Evolutionary conservation across 1,139 yeast species (phyloP).

Genomic region (Lodderomyces parapsilosis): DNA sequence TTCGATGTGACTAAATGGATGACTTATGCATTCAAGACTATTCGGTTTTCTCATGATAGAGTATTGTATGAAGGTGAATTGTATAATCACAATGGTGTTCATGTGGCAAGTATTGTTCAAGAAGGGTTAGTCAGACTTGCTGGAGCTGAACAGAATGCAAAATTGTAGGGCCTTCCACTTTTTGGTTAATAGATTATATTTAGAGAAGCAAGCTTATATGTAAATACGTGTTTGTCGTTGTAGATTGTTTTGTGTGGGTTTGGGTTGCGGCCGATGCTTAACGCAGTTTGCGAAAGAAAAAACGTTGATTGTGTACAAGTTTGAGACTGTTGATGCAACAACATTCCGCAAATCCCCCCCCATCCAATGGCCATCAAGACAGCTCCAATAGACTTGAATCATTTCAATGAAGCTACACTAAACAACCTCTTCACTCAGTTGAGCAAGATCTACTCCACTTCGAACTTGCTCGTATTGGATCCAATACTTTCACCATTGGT

Average conservation of each 20-base stretch:
- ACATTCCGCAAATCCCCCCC: not conserved
- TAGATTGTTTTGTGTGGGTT: too few species aligned
- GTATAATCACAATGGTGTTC: slow-evolving; percentile 48
- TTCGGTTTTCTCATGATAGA: slow-evolving; percentile 55
- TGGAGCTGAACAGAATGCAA: slow-evolving; percentile 14
- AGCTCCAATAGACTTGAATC: slow-evolving; percentile 8
- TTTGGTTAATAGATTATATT: not conserved
- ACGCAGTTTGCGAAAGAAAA: not conserved
- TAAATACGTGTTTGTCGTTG: not conserved
- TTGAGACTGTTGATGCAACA: too few species aligned
- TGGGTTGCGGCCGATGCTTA: too few species aligned
- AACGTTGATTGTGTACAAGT: too few species aligned
- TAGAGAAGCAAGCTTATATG: not conserved
- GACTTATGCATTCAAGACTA: slow-evolving; percentile 47
- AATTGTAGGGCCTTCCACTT: slow-evolving; percentile 8
- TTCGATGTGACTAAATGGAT: slow-evolving; percentile 56
- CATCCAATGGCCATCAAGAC: slow-evolving; percentile 1
- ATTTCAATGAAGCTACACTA: slow-evolving; percentile 21
- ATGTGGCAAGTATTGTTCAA: slow-evolving; percentile 65
- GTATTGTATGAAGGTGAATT: slow-evolving; percentile 61
- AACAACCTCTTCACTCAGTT: slow-evolving; percentile 25
- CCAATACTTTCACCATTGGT: slow-evolving; percentile 52
- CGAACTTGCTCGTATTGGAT: slow-evolving; percentile 57
- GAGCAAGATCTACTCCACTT: slow-evolving; percentile 26
- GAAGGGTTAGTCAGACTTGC: slow-evolving; percentile 53